A percentile compares a stretch with the other conserved stretches of the same genome.
Conservation (phyloP, 169 alveolate genomes). For the Eimeria mitis region DNA sequence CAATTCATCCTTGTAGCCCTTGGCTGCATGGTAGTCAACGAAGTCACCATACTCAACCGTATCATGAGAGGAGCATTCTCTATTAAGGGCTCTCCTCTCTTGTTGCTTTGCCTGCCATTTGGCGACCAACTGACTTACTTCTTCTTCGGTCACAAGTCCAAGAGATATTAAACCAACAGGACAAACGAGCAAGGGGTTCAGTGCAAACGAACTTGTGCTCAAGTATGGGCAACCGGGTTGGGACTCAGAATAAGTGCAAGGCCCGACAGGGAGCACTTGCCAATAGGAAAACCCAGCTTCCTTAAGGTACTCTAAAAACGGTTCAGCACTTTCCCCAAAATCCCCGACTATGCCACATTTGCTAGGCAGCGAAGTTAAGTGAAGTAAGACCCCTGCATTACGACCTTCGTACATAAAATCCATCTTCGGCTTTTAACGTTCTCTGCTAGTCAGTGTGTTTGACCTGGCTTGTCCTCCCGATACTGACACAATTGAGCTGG, state of each 20-base stretch:
- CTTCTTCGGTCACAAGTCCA: conserved; percentile 25
- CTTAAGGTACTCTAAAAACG: conserved; percentile 66
- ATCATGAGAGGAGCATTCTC: neutral
- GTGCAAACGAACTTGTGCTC: conserved; percentile 78
- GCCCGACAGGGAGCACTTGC: conserved; percentile 82
- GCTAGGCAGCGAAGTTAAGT: conserved; percentile 78
- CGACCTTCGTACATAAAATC: conserved; percentile 82
- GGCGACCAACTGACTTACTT: conserved; percentile 8
- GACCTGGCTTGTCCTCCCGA: neutral
- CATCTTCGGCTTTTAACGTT: neutral
- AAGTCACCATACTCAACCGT: neutral
- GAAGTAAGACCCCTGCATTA: conserved; percentile 76
- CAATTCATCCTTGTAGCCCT: conserved; percentile 69
- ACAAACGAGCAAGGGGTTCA: conserved; percentile 75
- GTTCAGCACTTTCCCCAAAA: conserved; percentile 73
- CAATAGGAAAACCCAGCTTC: conserved; percentile 74
- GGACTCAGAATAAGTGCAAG: conserved; percentile 70
- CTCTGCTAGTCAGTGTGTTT: neutral
- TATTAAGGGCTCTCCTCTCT: conserved; percentile 3
- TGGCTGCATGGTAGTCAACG: conserved; percentile 66
- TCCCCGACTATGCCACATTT: conserved; percentile 73
- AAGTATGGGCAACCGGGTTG: conserved; percentile 79
- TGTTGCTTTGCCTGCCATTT: conserved; percentile 64
- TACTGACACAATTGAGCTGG: neutral
- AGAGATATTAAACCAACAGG: conserved; percentile 47